Percentiles rank a stretch among this genome's conserved stretches.
These are phyloP conservation scores for Candida mattraensis DNA, from an alignment of 805 yeast genomes.

Conservation along the genomic window DNA sequence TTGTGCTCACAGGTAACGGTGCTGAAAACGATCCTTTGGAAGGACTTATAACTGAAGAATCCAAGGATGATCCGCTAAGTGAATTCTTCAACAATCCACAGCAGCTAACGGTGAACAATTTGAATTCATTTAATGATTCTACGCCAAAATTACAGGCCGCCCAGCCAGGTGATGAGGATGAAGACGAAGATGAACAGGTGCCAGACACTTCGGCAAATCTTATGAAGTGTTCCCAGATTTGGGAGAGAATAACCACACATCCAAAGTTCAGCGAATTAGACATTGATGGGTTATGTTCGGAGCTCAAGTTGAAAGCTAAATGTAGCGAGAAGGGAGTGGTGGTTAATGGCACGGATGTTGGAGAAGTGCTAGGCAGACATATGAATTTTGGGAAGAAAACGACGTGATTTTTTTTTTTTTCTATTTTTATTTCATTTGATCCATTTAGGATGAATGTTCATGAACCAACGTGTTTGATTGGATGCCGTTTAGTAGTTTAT, in stretches of 20 bases:
- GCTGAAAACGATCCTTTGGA: conserved; percentile 19
- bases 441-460: background rate
- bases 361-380: conserved; percentile 43
- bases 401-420: too few species aligned
- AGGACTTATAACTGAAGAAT: conserved; percentile 53
- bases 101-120: conserved; percentile 22
- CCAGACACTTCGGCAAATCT: conserved; percentile 64
- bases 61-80: conserved; percentile 54
- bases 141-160: conserved; percentile 20
- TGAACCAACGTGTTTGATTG: too few species aligned
- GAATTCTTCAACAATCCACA: conserved; percentile 11
- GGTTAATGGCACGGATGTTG: conserved; percentile 77
- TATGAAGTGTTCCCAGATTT: conserved; percentile 83
- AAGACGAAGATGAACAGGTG: conserved; percentile 44
- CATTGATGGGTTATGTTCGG: conserved; percentile 89
- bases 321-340: conserved; percentile 94
- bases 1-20: conserved; percentile 6
- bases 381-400: conserved; percentile 3
- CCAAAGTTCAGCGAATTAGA: conserved; percentile 92
- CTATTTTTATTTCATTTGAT: too few species aligned
- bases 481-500: too few species aligned
- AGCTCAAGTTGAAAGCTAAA: conserved; percentile 88
- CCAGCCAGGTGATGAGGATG: conserved; percentile 14
- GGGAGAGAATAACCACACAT: conserved; percentile 95
- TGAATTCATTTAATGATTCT: conserved; percentile 19